Base-by-base conservation (phyloP, 1,284 basidiomycete species). In the Butyriboletus regius region DNA sequence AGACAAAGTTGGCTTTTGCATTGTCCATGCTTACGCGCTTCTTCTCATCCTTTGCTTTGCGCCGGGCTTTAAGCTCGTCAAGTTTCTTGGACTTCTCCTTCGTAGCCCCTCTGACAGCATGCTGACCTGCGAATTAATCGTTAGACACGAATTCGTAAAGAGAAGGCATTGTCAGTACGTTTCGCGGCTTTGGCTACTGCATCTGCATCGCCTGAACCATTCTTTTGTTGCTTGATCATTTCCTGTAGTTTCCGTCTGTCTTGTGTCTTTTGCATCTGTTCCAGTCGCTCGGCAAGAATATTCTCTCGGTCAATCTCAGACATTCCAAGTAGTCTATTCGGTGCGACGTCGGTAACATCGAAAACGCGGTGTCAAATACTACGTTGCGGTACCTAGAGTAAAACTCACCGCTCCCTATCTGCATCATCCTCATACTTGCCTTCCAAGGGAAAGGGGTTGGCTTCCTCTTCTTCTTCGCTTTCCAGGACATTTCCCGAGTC, bases 261-360 rank as follows among this genome's bases (percentile, higher is more conserved):
- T 57, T 82, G 76, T 51, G 82, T 75, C 56, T 82, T 77, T 63
- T 91, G 85, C 70, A 88, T 81, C 68, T 92, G 84, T 53, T 93
- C 91, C 40, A 82, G 73, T 8, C 93, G 81, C 47, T 81, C 74
- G 0, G 88, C 84, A 13, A 97, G 76, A 46, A 91, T 86, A 24
- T 82, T 82, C 68, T 97, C 93, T 41, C 94, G 81, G 54, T 94
- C 87, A 55, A 96, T 76, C 68, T 97, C 93, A 35, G 86, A 81
- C 77, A 95, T 77, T 28, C 73, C 67, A 60, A 91, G 72, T 36
- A 97, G 74, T 46, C 92, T 95, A 63, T 55, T 56, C 31, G 40
- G 31, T 47, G 57, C 37, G 50, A 37, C 31, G 47, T 49, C 17
- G 49, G 24, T 47, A 32, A 54, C 42, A 51, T 48, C 5, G 48